These are phyloP conservation scores for Tranzscheliella williamsii DNA, from an alignment of 1,284 basidiomycete genomes.

Conservation along the genomic window DNA sequence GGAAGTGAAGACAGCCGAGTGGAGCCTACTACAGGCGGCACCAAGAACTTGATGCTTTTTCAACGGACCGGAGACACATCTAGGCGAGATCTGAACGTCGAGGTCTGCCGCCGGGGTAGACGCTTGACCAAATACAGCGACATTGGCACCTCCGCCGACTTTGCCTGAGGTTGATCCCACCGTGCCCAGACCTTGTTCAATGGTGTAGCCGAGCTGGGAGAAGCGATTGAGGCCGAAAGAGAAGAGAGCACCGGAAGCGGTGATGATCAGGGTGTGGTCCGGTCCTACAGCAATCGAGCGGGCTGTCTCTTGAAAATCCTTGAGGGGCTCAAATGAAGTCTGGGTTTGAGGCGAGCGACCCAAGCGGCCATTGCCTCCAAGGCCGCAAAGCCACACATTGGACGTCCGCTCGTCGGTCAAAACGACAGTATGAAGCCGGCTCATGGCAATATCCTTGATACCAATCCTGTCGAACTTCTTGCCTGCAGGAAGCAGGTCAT, in stretches of 20 bases:
- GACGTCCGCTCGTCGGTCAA: conserved; percentile 48
- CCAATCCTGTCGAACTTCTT: conserved; percentile 47
- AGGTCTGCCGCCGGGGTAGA: conserved; percentile 27
- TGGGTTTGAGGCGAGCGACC: conserved; percentile 80
- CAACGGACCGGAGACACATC: conserved; percentile 75
- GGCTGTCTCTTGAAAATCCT: conserved; percentile 67
- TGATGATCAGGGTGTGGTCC: conserved; percentile 89
- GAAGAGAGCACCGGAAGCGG: conserved; percentile 76
- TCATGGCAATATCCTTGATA: conserved; percentile 54
- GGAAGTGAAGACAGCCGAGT: conserved; percentile 85
- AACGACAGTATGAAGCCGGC: conserved; percentile 52
- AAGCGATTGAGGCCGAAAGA: conserved; percentile 81
- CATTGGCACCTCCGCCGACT: conserved; percentile 62
- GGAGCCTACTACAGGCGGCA: conserved; percentile 82
- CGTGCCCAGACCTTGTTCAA: conserved; percentile 67
- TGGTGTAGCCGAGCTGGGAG: conserved; percentile 79
- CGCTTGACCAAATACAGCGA: conserved; percentile 32
- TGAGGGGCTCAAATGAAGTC: conserved; percentile 70
- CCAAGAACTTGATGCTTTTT: conserved; percentile 81
- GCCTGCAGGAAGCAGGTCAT: conserved; percentile 24
- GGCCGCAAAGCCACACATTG: conserved; percentile 58
- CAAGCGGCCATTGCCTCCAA: conserved; percentile 62
- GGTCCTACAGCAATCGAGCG: conserved; percentile 76
- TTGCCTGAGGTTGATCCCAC: conserved; percentile 38
- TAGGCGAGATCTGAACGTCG: conserved; percentile 73